phyloP scores from a whole-genome alignment of 2,329 filamentous ascomycete genomes.

The Tolypocladium cylindrosporum region DNA sequence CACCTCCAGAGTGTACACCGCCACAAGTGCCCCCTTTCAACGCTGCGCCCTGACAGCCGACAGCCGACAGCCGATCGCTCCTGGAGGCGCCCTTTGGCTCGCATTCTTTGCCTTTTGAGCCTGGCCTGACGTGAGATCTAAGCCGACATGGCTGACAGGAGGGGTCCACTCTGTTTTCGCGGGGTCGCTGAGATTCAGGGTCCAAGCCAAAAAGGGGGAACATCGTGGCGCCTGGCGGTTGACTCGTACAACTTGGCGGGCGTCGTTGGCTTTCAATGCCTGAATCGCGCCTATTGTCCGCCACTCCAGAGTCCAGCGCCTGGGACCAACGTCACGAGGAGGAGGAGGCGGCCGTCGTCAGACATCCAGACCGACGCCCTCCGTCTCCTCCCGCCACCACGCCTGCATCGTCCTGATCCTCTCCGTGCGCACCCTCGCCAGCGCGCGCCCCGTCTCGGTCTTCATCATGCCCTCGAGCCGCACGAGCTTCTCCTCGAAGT shows the following conservation, averaged over 20 bases:
- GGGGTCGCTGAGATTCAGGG: not conserved
- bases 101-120: not conserved
- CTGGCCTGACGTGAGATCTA: not conserved
- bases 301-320: no score
- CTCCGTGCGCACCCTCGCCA: constrained; percentile 44
- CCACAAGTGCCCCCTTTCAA: not conserved
- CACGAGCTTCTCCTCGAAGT: constrained; percentile 70
- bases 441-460: constrained; percentile 41
- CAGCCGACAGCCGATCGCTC: not conserved
- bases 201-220: not conserved
- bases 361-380: constrained; percentile 2
- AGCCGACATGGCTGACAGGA: not conserved
- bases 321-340: no score
- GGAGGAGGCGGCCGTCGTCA: not conserved
- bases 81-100: not conserved
- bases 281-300: not conserved
- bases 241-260: not conserved
- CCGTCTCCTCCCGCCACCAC: constrained; percentile 49
- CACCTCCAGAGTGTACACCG: not conserved
- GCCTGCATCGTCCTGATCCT: constrained; percentile 41
- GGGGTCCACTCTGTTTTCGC: not conserved
- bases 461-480: constrained; percentile 56
- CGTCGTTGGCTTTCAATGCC: not conserved
- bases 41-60: not conserved
- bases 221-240: not conserved